These are phyloP conservation scores for Sungouiozyma ichnusensis DNA, from an alignment of 805 yeast genomes.

Conservation along the genomic window DNA sequence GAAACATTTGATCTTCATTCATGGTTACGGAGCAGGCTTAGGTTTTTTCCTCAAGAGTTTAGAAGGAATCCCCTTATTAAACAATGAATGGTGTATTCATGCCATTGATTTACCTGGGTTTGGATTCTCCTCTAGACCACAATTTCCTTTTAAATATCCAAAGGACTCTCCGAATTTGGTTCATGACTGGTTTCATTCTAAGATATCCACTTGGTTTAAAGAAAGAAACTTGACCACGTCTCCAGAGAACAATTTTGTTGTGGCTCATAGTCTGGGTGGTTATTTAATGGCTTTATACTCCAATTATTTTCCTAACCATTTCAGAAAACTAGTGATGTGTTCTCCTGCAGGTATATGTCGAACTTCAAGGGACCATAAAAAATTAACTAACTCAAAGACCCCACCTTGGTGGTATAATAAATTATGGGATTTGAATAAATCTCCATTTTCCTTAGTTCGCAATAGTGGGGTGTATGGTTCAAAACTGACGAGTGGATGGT, in stretches of 20 bases:
- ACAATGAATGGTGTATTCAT: conserved; percentile 60
- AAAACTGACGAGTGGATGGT: conserved; percentile 80
- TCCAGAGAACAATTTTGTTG: conserved; percentile 38
- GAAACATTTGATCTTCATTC: conserved; percentile 69
- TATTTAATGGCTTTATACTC: conserved; percentile 66
- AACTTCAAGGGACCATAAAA: conserved; percentile 29
- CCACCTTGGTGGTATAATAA: conserved; percentile 71
- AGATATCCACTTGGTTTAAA: conserved; percentile 38
- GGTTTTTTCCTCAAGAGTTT: conserved; percentile 77
- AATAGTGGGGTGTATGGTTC: conserved; percentile 77
- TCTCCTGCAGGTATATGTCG: conserved; percentile 76
- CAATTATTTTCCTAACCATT: conserved; percentile 46
- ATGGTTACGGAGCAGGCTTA: conserved; percentile 92
- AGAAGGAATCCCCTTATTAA: conserved; percentile 35
- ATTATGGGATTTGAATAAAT: conserved; percentile 78
- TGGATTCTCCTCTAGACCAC: conserved; percentile 80
- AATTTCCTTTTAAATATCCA: conserved; percentile 36
- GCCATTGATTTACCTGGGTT: conserved; percentile 84
- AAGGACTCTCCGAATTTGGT: conserved; percentile 17
- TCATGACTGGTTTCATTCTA: conserved; percentile 36
- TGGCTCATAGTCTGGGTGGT: conserved; percentile 93
- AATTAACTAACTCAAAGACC: conserved; percentile 14
- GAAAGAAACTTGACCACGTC: conserved; percentile 13
- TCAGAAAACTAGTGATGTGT: conserved; percentile 61
- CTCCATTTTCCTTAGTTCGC: conserved; percentile 78